These are phyloP conservation scores for Bipolaris cookei DNA, from an alignment of 2,329 filamentous ascomycete species.

Conservation along the genomic window DNA sequence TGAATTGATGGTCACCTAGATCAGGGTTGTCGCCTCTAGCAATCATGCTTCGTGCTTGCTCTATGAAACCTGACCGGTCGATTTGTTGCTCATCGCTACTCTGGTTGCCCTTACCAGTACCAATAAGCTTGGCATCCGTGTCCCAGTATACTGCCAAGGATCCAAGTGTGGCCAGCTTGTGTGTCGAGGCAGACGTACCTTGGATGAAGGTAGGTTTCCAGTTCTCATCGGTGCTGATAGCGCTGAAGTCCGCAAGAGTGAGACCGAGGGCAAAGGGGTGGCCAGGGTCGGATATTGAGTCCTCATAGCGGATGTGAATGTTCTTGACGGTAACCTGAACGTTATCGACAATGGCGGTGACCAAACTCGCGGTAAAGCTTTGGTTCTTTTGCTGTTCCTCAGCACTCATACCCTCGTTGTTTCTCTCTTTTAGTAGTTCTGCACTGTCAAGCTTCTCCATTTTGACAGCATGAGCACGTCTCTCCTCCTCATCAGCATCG, in stretches of 20 bases:
- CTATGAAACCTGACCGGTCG: slow-evolving; percentile 77
- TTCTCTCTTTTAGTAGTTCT: slow-evolving; percentile 90
- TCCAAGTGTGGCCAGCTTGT: slow-evolving; percentile 91
- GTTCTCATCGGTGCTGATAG: slow-evolving; percentile 90
- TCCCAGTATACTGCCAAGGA: slow-evolving; percentile 98
- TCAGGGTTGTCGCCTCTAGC: slow-evolving; percentile 68
- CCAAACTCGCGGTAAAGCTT: slow-evolving; percentile 93
- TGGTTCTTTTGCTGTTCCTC: slow-evolving; percentile 98
- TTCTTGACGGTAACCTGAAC: slow-evolving; percentile 97
- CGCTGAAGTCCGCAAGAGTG: slow-evolving; percentile 94
- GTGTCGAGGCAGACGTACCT: slow-evolving; percentile 78
- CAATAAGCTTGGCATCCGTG: slow-evolving; percentile 84
- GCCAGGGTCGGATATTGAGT: slow-evolving; percentile 91
- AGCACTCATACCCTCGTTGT: slow-evolving; percentile 87
- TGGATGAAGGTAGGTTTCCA: slow-evolving; percentile 98
- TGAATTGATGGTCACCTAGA: slow-evolving; percentile 78
- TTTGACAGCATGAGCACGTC: slow-evolving; percentile 86
- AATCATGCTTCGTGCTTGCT: slow-evolving; percentile 79
- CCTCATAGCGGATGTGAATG: slow-evolving; percentile 97
- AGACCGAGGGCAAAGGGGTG: slow-evolving; percentile 94
- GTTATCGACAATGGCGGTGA: slow-evolving; percentile 98
- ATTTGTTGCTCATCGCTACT: slow-evolving; percentile 65
- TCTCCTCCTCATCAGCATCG: slow-evolving; percentile 89
- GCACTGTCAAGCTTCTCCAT: slow-evolving; percentile 98
- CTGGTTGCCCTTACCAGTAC: slow-evolving; percentile 76